Percentiles rank a stretch among this genome's conserved stretches.
phyloP scores from a whole-genome alignment of 257 asterid genomes.

The Sherardia arvensis region DNA sequence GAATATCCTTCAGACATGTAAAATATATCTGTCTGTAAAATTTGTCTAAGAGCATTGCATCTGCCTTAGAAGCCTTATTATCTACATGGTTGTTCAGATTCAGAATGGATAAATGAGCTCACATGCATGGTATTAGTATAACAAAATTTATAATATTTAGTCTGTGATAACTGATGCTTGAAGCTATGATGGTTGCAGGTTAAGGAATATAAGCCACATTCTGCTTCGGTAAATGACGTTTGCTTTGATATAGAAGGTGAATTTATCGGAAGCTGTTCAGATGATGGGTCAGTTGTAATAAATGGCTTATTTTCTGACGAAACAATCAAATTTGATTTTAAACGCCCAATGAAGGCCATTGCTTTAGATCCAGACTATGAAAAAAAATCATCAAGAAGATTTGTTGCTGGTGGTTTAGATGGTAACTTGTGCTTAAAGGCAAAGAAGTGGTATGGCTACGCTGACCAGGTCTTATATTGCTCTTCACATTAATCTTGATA shows the following conservation, averaged over 20 bases:
- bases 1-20: background rate
- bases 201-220: conserved; percentile 73
- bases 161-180: background rate
- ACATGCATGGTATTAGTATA: background rate
- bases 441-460: conserved; percentile 93
- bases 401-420: conserved; percentile 96
- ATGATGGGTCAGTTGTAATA: conserved; percentile 91
- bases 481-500: conserved; percentile 12
- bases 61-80: background rate
- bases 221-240: conserved; percentile 94
- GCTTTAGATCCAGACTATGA: conserved; percentile 93
- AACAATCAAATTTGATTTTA: conserved; percentile 84
- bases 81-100: background rate
- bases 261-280: conserved; percentile 99
- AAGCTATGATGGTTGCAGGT: conserved; percentile 33
- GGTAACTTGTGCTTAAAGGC: conserved; percentile 74
- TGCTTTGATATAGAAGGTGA: conserved; percentile 94
- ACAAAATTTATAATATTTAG: background rate
- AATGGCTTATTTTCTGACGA: conserved; percentile 87
- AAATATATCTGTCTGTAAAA: background rate
- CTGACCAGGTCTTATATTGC: conserved; percentile 72
- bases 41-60: background rate
- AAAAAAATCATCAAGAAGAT: conserved; percentile 84
- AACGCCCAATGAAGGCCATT: conserved; percentile 92
- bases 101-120: background rate